Evolutionary conservation across 306 rosid species (phyloP), one percentile per base, ranked within the genome.

Genomic region (Vigna radiata): DNA sequence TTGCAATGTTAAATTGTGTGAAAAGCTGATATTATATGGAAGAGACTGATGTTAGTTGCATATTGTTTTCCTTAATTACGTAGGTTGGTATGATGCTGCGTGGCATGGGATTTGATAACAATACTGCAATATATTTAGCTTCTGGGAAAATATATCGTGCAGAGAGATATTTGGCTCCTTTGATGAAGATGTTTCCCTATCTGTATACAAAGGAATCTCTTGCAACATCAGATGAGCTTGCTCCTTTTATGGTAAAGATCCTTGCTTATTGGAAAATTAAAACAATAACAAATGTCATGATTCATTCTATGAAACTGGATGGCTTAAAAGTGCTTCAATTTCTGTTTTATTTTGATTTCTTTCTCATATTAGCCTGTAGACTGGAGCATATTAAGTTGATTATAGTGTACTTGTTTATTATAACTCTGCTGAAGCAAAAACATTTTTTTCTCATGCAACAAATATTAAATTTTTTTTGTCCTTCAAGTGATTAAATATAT

Each of bases 31-130:
- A 31, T 62, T 68, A 43, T 46, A 3, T 65, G 15, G 46, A 77
- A 72, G 79, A 49, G 56, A 76, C 80, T 75, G 31, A 66, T 76
- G 27, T 67, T 79, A 77, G 64, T 66, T 84, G 81, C 49, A n/a
- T 68, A 56, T 74, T 70, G 64, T 80, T 78, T 82, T 82, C 70
- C 54, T 80, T 67, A 74, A 85, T 70, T 56, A 52, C 58, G 77
- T 85, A 96, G 99, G 99, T 92, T 55, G 99, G 98, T 37, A 83
- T 92, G 94, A 87, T 96, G 91, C 88, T 96, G 39, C 93, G 94
- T 11, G 99, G 96, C 80, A 89, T 96, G 97, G 99, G 98, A 54
- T 91, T 96, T 75, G 86, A 85, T 78, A 92, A 92, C 83, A 84
- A 76, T 74, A 96, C 97, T 5, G 85, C 94, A 70, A 86, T 96